These are phyloP conservation scores for Aegilops umbellulata DNA, from an alignment of 176 grass and related monocot genomes.

Conservation along the genomic window DNA sequence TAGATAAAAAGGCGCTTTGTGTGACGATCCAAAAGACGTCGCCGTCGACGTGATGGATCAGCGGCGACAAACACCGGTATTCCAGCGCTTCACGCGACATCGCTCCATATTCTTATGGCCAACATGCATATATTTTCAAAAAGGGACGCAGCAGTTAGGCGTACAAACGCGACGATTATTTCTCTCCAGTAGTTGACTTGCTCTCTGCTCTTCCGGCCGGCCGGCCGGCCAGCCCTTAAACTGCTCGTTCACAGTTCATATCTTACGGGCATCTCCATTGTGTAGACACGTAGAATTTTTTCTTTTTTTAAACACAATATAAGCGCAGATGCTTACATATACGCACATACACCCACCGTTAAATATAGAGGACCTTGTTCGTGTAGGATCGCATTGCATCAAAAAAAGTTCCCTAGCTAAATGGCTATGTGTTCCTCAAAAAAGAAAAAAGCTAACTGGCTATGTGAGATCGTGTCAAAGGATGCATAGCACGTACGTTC, in stretches of 20 bases:
- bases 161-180: not conserved
- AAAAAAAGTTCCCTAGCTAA: not conserved
- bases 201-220: not conserved
- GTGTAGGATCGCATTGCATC: not conserved
- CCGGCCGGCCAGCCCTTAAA: not conserved
- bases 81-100: conserved; percentile 20
- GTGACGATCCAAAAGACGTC: not conserved
- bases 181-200: not conserved
- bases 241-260: not conserved
- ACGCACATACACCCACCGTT: too few relatives aligned
- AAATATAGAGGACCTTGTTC: not conserved
- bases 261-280: not conserved
- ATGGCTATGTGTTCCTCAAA: not conserved
- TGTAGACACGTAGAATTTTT: too few relatives aligned
- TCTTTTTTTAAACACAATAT: too few relatives aligned
- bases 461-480: not conserved
- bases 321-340: too few relatives aligned
- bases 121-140: not conserved
- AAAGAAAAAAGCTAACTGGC: not conserved
- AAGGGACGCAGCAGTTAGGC: not conserved
- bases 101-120: not conserved
- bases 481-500: conserved; percentile 23
- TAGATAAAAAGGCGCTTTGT: not conserved
- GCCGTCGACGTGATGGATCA: conserved; percentile 11
- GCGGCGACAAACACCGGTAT: conserved; percentile 23